Conservation (phyloP, 352 stramenopile genomes). For the Pythium folliculosum region DNA sequence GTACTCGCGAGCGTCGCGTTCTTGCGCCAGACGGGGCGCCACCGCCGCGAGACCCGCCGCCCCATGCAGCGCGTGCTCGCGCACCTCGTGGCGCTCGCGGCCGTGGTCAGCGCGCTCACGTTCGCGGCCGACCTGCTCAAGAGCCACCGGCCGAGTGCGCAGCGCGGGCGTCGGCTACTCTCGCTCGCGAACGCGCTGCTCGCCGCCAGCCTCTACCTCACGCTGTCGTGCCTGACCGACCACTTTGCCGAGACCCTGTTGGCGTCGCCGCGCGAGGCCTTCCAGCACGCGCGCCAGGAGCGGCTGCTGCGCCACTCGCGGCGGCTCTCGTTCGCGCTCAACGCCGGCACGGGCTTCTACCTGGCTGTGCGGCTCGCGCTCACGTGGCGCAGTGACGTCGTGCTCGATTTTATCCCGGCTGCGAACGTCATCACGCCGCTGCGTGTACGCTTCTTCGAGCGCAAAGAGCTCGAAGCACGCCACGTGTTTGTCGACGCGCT, state of each 20-base stretch:
- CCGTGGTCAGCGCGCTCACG: constrained; percentile 23
- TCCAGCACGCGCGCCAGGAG: constrained; percentile 12
- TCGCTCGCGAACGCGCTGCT: constrained; percentile 34
- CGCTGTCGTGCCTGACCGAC: constrained; percentile 37
- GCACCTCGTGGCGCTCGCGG: constrained; percentile 15
- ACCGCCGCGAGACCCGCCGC: constrained; percentile 25
- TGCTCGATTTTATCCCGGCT: constrained; percentile 47
- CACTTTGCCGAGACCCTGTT: constrained; percentile 31
- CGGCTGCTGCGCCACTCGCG: constrained; percentile 7
- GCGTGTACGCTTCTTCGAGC: constrained; percentile 23
- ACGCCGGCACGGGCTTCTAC: constrained; percentile 23
- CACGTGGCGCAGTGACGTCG: constrained; percentile 31
- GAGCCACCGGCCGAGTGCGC: constrained; percentile 3
- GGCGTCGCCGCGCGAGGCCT: constrained; percentile 12
- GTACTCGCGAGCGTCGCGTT: constrained; percentile 22
- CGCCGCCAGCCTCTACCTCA: constrained; percentile 31
- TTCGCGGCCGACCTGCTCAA: constrained; percentile 29
- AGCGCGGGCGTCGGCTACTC: constrained; percentile 27
- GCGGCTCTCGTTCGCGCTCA: constrained; percentile 16
- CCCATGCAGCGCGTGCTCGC: constrained; percentile 30
- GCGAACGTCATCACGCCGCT: constrained; percentile 40
- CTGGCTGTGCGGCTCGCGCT: constrained; percentile 31
- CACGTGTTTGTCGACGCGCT: constrained; percentile 27
- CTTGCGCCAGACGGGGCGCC: constrained; percentile 21
- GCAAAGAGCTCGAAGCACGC: constrained; percentile 17